phyloP scores from a whole-genome alignment of 2,329 filamentous ascomycete species.

The Exophiala spinifera region DNA sequence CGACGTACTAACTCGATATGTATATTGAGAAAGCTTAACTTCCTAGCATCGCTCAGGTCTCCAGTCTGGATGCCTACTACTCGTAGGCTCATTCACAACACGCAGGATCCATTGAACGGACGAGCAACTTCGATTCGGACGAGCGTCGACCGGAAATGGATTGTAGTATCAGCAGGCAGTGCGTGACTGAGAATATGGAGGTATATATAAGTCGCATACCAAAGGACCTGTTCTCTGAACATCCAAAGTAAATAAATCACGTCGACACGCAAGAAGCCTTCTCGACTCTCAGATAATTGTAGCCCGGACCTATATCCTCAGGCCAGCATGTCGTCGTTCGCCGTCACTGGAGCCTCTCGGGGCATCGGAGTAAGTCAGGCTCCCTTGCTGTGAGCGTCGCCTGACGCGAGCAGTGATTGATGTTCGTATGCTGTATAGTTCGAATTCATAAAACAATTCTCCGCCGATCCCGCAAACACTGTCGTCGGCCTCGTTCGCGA shows the following conservation, averaged over 20 bases:
- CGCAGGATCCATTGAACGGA: too few relatives aligned
- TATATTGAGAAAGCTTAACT: slow-evolving; percentile 10
- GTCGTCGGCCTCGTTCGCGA: slow-evolving; percentile 51
- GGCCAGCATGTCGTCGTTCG: slow-evolving; percentile 10
- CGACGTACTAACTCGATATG: background rate
- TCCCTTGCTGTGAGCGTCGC: background rate
- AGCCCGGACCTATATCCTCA: background rate
- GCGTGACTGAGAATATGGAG: too few relatives aligned
- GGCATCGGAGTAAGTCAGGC: slow-evolving; percentile 18
- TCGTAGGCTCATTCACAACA: too few relatives aligned
- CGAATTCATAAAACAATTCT: slow-evolving; percentile 44
- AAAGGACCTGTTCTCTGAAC: too few relatives aligned
- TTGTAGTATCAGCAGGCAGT: too few relatives aligned
- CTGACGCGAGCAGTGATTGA: background rate
- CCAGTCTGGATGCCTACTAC: too few relatives aligned
- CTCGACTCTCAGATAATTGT: too few relatives aligned
- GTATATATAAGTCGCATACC: too few relatives aligned
- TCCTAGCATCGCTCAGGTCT: background rate
- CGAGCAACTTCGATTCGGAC: too few relatives aligned
- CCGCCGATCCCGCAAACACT: slow-evolving; percentile 41
- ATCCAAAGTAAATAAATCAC: too few relatives aligned
- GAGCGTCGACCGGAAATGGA: too few relatives aligned
- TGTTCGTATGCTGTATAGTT: slow-evolving; percentile 32
- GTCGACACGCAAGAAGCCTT: too few relatives aligned
- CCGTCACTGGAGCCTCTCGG: slow-evolving; percentile 11